Conservation (phyloP, 495 filamentous ascomycete genomes). For the Aspergillus ostianus region DNA sequence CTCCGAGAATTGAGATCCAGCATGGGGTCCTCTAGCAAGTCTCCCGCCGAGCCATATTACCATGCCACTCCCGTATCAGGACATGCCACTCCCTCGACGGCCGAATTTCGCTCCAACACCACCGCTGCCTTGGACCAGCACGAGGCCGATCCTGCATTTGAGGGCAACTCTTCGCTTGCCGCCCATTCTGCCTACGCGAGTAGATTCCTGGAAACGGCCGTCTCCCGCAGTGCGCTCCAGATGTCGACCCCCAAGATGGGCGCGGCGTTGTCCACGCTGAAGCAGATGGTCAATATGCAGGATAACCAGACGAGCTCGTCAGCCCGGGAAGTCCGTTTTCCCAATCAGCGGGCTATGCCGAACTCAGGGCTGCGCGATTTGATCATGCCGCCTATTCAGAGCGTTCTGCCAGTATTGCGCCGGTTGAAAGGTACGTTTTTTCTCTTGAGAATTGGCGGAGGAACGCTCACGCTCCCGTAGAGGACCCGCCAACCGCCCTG, state of each 20-base stretch:
- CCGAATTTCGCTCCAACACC: conserved; percentile 23
- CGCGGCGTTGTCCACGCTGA: conserved; percentile 55
- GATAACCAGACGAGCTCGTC: conserved; percentile 32
- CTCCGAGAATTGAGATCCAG: conserved; percentile 38
- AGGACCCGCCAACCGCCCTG: conserved; percentile 23
- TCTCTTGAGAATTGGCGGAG: too few species aligned
- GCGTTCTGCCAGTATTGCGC: conserved; percentile 51
- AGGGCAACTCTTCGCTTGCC: conserved; percentile 59
- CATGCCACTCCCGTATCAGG: conserved; percentile 23
- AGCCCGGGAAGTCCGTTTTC: conserved; percentile 41
- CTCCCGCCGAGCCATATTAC: conserved; percentile 9
- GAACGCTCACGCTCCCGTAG: conserved; percentile 17
- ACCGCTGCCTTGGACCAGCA: conserved; percentile 35
- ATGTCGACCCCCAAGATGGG: conserved; percentile 51
- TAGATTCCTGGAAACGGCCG: conserved; percentile 59
- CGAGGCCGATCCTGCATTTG: conserved; percentile 49
- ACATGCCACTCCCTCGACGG: conserved; percentile 19
- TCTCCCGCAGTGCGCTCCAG: conserved; percentile 50
- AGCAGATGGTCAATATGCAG: conserved; percentile 55
- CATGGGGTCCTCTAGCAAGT: conserved; percentile 6
- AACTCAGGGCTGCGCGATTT: conserved; percentile 45
- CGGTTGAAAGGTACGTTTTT: conserved; percentile 43
- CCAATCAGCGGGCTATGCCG: conserved; percentile 41
- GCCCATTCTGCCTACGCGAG: conserved; percentile 64
- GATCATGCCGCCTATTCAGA: conserved; percentile 52